A percentile compares a stretch with the other conserved stretches of the same genome.
Evolutionary conservation across 2,329 filamentous ascomycete species (phyloP).

Genomic region (Thermomyces lanuginosus): DNA sequence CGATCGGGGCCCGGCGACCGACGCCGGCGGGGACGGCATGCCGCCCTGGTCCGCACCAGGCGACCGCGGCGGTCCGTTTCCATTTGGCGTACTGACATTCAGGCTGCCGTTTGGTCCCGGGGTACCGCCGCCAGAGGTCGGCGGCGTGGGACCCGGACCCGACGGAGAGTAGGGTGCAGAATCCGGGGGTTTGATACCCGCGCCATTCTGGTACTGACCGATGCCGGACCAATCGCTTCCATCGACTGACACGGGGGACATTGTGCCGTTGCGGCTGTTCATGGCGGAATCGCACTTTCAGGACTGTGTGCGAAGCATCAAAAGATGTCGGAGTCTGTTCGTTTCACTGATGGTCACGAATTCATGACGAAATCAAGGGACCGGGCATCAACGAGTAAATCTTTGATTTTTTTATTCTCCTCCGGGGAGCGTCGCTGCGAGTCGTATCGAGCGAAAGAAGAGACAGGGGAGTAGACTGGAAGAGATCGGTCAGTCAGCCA

Average conservation of each 20-base stretch:
- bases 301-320: neutral
- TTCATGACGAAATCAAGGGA: neutral
- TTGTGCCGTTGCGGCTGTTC: slow-evolving; percentile 57
- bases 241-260: slow-evolving; percentile 66
- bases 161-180: slow-evolving; percentile 35
- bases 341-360: no score
- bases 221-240: slow-evolving; percentile 68
- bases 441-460: neutral
- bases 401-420: neutral
- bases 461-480: neutral
- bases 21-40: slow-evolving; percentile 72
- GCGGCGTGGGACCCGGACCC: slow-evolving; percentile 46
- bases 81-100: slow-evolving; percentile 30
- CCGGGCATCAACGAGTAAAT: neutral
- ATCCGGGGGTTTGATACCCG: slow-evolving; percentile 22
- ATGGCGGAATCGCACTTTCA: slow-evolving; percentile 28
- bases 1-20: slow-evolving; percentile 54
- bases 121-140: slow-evolving; percentile 41
- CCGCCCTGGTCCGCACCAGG: slow-evolving; percentile 17
- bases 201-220: slow-evolving; percentile 45
- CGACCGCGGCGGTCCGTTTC: slow-evolving; percentile 11
- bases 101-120: slow-evolving; percentile 40
- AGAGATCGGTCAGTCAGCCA: neutral
- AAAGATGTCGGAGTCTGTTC: neutral
- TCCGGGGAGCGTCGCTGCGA: neutral